These are phyloP conservation scores for Macrophomina pseudophaseolina DNA, from an alignment of 2,329 filamentous ascomycete genomes.

Conservation along the genomic window DNA sequence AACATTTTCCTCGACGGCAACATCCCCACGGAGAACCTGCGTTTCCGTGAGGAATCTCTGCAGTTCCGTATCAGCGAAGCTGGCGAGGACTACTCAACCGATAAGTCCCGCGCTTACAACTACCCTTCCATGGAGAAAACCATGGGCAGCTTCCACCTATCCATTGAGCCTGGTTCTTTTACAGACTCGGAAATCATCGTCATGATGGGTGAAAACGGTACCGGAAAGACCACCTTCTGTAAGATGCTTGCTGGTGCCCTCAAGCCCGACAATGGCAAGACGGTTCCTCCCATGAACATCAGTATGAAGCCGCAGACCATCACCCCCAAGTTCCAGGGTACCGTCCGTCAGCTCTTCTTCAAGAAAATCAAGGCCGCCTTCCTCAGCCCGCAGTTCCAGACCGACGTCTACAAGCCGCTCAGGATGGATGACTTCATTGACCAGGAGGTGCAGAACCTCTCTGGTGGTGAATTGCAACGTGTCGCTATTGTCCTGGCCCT, in stretches of 20 bases:
- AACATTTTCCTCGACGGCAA: slow-evolving; percentile 99
- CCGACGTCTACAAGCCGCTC: slow-evolving; percentile 98
- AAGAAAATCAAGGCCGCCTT: slow-evolving; percentile 99
- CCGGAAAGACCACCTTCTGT: slow-evolving; percentile 99
- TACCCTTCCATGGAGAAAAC: slow-evolving; percentile 95
- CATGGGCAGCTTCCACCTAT: slow-evolving; percentile 83
- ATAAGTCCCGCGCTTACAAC: slow-evolving; percentile 81
- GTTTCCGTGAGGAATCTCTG: slow-evolving; percentile 95
- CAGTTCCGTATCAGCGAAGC: slow-evolving; percentile 94
- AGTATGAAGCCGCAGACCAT: slow-evolving; percentile 99
- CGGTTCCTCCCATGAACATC: slow-evolving; percentile 92
- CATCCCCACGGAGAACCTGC: slow-evolving; percentile 96
- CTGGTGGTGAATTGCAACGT: slow-evolving; percentile 98
- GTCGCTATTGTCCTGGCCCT: slow-evolving; percentile 98
- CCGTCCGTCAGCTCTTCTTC: slow-evolving; percentile 97
- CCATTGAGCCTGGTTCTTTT: slow-evolving; percentile 81
- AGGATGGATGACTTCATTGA: slow-evolving; percentile 99
- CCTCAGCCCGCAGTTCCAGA: slow-evolving; percentile 97
- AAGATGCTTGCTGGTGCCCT: slow-evolving; percentile 90
- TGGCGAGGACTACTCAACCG: slow-evolving; percentile 82
- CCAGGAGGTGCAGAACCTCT: slow-evolving; percentile 98
- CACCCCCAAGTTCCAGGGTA: slow-evolving; percentile 96
- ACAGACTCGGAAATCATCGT: slow-evolving; percentile 98
- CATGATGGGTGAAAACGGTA: slow-evolving; percentile 99
- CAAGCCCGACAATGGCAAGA: slow-evolving; percentile 81